Conservation (phyloP, 2,329 filamentous ascomycete species). For the Dactylonectria estremocensis region DNA sequence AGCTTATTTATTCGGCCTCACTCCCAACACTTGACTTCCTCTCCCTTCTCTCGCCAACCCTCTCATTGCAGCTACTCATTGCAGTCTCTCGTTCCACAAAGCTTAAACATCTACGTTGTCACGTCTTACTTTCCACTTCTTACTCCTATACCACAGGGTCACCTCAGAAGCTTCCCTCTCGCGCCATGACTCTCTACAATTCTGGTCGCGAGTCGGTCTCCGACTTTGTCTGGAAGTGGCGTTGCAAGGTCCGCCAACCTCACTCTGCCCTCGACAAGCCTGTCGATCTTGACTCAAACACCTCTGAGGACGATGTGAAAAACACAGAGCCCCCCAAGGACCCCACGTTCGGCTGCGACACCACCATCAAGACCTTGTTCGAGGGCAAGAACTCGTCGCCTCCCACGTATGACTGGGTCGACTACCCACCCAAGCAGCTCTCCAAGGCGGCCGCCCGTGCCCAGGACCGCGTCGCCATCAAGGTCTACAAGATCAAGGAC, state of each 20-base stretch:
- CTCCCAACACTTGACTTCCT: neutral
- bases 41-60: neutral
- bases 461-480: conserved; percentile 60
- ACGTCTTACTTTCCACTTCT: neutral
- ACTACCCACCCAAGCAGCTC: conserved; percentile 60
- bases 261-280: conserved; percentile 38
- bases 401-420: conserved; percentile 55
- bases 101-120: neutral
- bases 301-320: conserved; percentile 33
- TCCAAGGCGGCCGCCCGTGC: conserved; percentile 55
- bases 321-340: conserved; percentile 37
- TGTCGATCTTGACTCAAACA: conserved; percentile 35
- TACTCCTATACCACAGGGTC: too few species aligned
- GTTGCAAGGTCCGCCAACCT: conserved; percentile 49
- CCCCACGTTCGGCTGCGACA: conserved; percentile 49
- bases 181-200: conserved; percentile 35
- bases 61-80: neutral
- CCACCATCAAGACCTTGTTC: conserved; percentile 58
- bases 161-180: neutral
- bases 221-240: conserved; percentile 51
- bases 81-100: neutral
- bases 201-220: conserved; percentile 44
- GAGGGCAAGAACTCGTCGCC: conserved; percentile 51
- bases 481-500: conserved; percentile 64
- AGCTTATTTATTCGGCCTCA: neutral